Base-by-base conservation (phyloP, 352 stramenopile species). In the Phytophthora pisi region DNA sequence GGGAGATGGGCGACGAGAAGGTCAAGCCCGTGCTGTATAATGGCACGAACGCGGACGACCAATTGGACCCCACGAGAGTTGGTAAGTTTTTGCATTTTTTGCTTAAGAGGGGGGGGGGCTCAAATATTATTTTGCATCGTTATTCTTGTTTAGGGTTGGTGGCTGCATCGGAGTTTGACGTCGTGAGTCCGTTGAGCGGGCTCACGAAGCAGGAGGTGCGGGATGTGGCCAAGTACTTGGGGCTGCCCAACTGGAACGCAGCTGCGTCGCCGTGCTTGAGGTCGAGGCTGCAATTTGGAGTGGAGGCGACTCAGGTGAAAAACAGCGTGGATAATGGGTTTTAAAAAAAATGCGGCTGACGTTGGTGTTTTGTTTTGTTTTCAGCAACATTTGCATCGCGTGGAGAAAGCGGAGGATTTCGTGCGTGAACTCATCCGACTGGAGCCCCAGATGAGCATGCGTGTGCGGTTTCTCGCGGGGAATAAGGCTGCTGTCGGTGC, bases 31-130 rank as follows among this genome's bases (percentile, higher is more conserved):
- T 90, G 30, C 70, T 99, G 8, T 99, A 98, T 86, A 99, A 99
- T 72, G 97, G 97, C 54, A 99, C 97, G 0, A 99, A 99, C 66
- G 88, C 87, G 1, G 96, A 99, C 62, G 97, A 99, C 65, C 79
- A 91, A 13, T 66, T 90, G 47, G 97, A 99, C 74, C 86, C 90
- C 9, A 99, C 96, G 0, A 81, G 97, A 58, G 78, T 92, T 52
- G 83, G 80, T 90, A 68, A 45, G 74, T 68, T 42, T 57, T 38
- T 38, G 16, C 34, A n/a, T 13, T 42, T 46, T 47, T 24, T 26
- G 30, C 53, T 38, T 43, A 57, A 5, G 24, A 34, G 15, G 38
- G 31, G 34, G 34, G 34, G 10, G 34, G 34, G 3, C 28, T 31
- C 28, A 23, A 36, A 26, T 58, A 47, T 26, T 38, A 55, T 38